Evolutionary conservation across 2,329 filamentous ascomycete genomes (phyloP).

Genomic region (Remersonia thermophila): DNA sequence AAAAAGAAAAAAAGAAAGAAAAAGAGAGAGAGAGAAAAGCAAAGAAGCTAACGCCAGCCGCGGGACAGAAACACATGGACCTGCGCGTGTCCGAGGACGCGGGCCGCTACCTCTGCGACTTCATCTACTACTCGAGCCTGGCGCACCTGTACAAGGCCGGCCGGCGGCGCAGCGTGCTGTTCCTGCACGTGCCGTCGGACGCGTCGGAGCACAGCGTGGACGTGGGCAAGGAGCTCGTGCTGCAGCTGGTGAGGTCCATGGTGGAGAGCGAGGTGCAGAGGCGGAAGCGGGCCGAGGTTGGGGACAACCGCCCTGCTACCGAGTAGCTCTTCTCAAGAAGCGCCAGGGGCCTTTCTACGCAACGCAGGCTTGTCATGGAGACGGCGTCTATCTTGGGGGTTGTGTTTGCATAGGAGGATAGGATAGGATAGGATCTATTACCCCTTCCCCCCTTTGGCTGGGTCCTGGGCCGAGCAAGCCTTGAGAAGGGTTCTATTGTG

Average conservation of each 20-base stretch:
- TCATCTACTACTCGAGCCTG: constrained; percentile 61
- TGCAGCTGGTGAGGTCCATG: constrained; percentile 45
- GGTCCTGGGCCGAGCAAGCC: no score
- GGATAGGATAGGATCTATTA: no score
- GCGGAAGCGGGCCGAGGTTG: constrained; percentile 7
- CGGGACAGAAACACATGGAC: constrained; percentile 24
- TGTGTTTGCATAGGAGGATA: no score
- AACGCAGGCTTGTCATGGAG: no score
- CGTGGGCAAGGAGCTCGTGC: constrained; percentile 37
- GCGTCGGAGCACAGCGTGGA: constrained; percentile 35
- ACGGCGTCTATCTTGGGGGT: no score
- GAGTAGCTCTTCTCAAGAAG: no score
- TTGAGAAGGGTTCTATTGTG: no score
- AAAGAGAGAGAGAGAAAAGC: no score
- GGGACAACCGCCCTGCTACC: no score
- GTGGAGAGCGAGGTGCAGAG: constrained; percentile 35
- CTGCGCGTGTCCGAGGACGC: constrained; percentile 55
- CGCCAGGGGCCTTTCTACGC: no score
- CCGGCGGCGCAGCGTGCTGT: constrained; percentile 43
- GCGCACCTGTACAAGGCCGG: constrained; percentile 40
- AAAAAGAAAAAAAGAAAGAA: no score
- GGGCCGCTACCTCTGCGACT: constrained; percentile 65
- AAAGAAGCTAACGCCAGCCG: not conserved
- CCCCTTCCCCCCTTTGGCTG: no score
- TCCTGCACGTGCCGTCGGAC: constrained; percentile 59